Conservation (phyloP, 176 grass and related monocot genomes). For the Zea luxurians region DNA sequence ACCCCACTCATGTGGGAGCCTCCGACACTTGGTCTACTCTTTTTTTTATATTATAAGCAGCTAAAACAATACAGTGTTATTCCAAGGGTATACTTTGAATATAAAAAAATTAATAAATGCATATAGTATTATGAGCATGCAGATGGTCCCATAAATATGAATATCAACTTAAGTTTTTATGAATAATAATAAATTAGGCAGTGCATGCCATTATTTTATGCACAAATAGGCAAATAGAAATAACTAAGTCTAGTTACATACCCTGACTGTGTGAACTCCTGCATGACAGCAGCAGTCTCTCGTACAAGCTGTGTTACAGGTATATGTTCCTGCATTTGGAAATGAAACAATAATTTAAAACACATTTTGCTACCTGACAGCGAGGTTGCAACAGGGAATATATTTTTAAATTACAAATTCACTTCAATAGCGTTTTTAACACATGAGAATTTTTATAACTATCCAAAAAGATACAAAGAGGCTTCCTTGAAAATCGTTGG, state of each 20-base stretch:
- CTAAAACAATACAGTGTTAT: background rate
- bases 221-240: constrained; percentile 1
- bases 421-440: background rate
- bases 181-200: background rate
- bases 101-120: background rate
- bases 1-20: no score
- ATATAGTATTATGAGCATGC: background rate
- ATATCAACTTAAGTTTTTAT: background rate
- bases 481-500: no score
- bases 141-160: background rate
- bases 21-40: no score
- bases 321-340: constrained; percentile 65
- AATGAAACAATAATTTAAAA: constrained; percentile 29
- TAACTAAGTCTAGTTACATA: constrained; percentile 34
- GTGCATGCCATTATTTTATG: background rate
- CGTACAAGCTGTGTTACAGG: constrained; percentile 96
- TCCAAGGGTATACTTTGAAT: background rate
- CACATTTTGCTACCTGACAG: background rate
- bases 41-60: background rate
- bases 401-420: constrained; percentile 10
- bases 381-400: background rate
- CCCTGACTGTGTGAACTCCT: constrained; percentile 99
- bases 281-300: constrained; percentile 98
- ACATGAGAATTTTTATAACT: background rate
- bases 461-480: background rate